Evolutionary conservation across 495 filamentous ascomycete genomes (phyloP), one percentile per base, ranked within the genome.

Genomic region (Trichoderma virens): DNA sequence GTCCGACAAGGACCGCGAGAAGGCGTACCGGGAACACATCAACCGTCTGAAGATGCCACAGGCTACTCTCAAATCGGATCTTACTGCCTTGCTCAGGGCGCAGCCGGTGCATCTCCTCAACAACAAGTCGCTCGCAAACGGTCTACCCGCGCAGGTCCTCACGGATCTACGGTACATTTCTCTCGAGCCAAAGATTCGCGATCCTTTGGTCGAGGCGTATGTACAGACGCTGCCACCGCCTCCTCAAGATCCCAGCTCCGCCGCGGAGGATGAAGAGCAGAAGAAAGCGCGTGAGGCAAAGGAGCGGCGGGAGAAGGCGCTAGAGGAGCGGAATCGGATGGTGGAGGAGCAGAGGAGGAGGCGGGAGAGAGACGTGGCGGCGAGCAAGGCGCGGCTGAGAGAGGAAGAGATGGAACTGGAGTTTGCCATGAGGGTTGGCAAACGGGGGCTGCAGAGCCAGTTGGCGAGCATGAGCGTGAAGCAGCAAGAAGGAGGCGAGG

Each of bases 1-100:
- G 31, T 74, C 77, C 1, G 95, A 98, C 70, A 95, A 92, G 70
- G 92, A 97, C 65, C 83, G 91, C 2, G 94, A 98, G 72, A 95
- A 90, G 73, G 82, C 85, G 74, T 98, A 96, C 72, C 87, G 95
- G 32, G 94, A 98, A 41, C 86, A 93, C 68, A 89, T 97, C 67
- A 82, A 82, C 60, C 83, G 82, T 16, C 77, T 96, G 20, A 97
- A 96, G 71, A 76, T 89, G 23, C 83, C 90, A 5, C 86, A 89
- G 67, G 83, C 85, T 11, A 85, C 85, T 1, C 81, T 89, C 56
- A 97, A 92, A 70, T 83, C 87, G 11, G 94, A 97, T 66, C 76
- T 98, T 28, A 85, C 85, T 20, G 76, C 82, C n/a, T 77, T 97
- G 28, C 81, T 98, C 11, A 91, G 89, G 68, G 82, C 84, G 2